A percentile compares a stretch with the other conserved stretches of the same genome.
These are phyloP conservation scores for Acmispon strigosus DNA, from an alignment of 306 rosid genomes.

Conservation along the genomic window DNA sequence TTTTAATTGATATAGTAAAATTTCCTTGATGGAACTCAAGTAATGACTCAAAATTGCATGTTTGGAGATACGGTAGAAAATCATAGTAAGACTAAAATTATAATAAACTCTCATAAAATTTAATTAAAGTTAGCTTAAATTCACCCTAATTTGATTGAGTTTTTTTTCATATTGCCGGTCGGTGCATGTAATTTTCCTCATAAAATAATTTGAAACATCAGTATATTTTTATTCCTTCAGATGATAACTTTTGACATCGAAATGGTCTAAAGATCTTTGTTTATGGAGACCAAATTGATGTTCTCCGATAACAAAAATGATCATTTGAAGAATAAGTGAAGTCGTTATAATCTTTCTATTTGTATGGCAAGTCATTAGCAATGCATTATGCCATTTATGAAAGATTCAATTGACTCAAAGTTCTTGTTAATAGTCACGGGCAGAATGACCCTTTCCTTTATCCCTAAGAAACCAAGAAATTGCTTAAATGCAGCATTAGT, in stretches of 20 bases:
- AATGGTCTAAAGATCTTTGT: not conserved
- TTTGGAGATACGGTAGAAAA: too few relatives aligned
- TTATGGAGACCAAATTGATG: not conserved
- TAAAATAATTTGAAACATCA: not conserved
- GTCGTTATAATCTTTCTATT: too few relatives aligned
- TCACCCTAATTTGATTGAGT: too few relatives aligned
- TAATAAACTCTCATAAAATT: too few relatives aligned
- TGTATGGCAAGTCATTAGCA: too few relatives aligned
- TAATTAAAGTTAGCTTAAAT: too few relatives aligned
- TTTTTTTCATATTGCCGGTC: too few relatives aligned
- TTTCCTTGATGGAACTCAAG: too few relatives aligned
- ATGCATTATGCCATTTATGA: not conserved
- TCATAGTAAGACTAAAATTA: too few relatives aligned
- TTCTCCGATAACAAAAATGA: not conserved
- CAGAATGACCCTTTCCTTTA: not conserved
- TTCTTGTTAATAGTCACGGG: conserved; percentile 6
- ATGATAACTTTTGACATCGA: not conserved
- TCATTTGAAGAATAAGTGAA: not conserved
- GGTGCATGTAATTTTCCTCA: too few relatives aligned
- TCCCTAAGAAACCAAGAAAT: conserved; percentile 20
- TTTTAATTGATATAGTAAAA: too few relatives aligned
- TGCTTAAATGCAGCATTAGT: not conserved
- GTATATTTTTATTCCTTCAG: not conserved
- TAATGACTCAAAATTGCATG: too few relatives aligned
- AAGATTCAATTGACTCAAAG: not conserved